Evolutionary conservation across 2,329 filamentous ascomycete genomes (phyloP).

Genomic region (Achaetomium macrosporum): DNA sequence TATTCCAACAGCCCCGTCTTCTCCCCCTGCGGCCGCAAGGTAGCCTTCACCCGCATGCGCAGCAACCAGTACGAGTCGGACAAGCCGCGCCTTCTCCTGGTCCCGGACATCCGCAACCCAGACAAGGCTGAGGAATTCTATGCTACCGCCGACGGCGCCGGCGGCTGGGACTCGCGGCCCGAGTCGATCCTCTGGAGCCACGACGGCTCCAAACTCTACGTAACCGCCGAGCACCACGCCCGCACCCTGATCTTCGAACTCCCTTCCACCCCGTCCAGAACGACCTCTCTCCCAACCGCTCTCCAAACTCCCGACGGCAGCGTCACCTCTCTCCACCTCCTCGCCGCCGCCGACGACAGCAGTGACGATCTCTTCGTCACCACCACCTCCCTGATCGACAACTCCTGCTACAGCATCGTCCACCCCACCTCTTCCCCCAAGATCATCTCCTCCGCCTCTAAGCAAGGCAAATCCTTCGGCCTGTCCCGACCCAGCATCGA

Average conservation of each 20-base stretch:
- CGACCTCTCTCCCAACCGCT: conserved; percentile 41
- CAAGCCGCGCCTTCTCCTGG: conserved; percentile 60
- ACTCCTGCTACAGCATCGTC: conserved; percentile 60
- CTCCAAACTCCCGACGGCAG: conserved; percentile 48
- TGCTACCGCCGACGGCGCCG: conserved; percentile 55
- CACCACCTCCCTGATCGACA: conserved; percentile 65
- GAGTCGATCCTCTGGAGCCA: conserved; percentile 52
- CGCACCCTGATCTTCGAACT: conserved; percentile 57
- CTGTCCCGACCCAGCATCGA: conserved; percentile 57
- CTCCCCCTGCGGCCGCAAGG: conserved; percentile 62
- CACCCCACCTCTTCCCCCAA: conserved; percentile 37
- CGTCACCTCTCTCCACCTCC: conserved; percentile 46
- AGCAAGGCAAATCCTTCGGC: conserved; percentile 60
- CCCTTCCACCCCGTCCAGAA: conserved; percentile 47
- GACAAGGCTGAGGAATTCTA: conserved; percentile 56
- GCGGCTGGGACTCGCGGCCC: conserved; percentile 55
- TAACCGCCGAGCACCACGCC: conserved; percentile 68
- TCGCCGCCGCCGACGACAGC: conserved; percentile 33
- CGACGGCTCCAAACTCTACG: conserved; percentile 58
- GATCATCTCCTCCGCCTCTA: conserved; percentile 58
- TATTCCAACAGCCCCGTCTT: conserved; percentile 65
- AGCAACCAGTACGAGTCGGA: conserved; percentile 75
- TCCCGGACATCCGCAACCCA: conserved; percentile 55
- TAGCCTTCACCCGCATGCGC: conserved; percentile 77
- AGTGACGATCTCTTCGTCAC: conserved; percentile 52